A percentile compares a stretch with the other conserved stretches of the same genome.
Evolutionary conservation across 208 protist species (phyloP).

Genomic region (Herpetomonas samuelpessoai): DNA sequence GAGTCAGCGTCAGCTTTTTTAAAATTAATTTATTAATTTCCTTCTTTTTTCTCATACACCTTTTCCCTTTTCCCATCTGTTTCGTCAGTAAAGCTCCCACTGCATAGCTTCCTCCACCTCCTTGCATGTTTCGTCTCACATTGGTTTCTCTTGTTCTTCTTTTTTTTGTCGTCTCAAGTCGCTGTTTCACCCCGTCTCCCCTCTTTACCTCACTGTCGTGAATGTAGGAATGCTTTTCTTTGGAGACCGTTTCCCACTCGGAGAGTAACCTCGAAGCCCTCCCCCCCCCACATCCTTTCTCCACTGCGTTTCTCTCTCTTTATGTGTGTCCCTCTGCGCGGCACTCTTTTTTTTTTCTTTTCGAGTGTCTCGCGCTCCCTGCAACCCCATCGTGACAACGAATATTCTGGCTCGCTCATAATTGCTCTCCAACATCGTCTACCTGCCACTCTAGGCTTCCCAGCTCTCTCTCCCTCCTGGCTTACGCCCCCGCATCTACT

Average conservation of each 20-base stretch:
- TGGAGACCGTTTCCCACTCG: too few relatives aligned
- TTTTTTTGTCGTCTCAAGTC: too few relatives aligned
- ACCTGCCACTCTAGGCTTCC: too few relatives aligned
- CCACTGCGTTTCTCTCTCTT: background rate
- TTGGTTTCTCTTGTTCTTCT: background rate
- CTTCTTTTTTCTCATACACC: background rate
- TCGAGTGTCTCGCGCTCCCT: background rate
- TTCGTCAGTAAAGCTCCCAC: background rate
- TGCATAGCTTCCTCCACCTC: conserved; percentile 1
- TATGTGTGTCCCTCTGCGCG: too few relatives aligned
- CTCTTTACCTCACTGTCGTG: background rate
- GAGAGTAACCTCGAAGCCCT: background rate
- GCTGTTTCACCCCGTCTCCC: too few relatives aligned
- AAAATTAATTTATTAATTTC: too few relatives aligned
- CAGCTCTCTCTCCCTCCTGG: background rate
- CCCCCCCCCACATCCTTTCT: background rate
- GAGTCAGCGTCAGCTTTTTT: too few relatives aligned
- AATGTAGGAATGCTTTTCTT: too few relatives aligned
- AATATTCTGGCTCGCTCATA: too few relatives aligned
- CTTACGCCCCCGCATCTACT: too few relatives aligned
- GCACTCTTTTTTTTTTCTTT: background rate
- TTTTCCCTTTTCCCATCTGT: background rate
- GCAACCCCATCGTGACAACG: too few relatives aligned
- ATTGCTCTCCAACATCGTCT: too few relatives aligned
- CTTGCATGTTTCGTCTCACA: background rate